A percentile compares a stretch with the other conserved stretches of the same genome.
Evolutionary conservation across 1,284 basidiomycete genomes (phyloP).

Genomic region (Rhodofomes roseus): DNA sequence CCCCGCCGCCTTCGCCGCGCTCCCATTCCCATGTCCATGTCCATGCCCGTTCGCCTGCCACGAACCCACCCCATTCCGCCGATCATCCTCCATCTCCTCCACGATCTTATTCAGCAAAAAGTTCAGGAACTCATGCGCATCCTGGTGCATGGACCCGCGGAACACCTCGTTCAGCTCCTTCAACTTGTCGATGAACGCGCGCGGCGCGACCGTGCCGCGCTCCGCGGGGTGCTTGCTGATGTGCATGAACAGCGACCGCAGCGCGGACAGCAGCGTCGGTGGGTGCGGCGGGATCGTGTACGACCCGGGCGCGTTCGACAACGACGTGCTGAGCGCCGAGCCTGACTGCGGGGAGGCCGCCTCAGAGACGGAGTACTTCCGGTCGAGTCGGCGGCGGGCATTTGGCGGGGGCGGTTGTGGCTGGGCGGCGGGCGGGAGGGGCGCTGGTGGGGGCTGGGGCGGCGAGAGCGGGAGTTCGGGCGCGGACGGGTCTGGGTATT

Average conservation of each 20-base stretch:
- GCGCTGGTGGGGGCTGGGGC: constrained; percentile 21
- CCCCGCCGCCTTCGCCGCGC: constrained; percentile 19
- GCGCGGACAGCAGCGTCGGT: constrained; percentile 82
- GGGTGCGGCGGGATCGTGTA: constrained; percentile 54
- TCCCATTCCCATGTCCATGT: background rate
- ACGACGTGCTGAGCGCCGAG: constrained; percentile 15
- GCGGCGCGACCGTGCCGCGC: constrained; percentile 83
- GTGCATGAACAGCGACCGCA: constrained; percentile 86
- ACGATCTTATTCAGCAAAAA: constrained; percentile 91
- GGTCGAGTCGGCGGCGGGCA: constrained; percentile 23
- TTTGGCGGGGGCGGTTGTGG: constrained; percentile 24
- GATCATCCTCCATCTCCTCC: constrained; percentile 85
- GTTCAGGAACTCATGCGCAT: constrained; percentile 97
- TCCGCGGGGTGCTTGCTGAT: constrained; percentile 74
- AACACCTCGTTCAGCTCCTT: constrained; percentile 87
- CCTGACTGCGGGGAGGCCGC: constrained; percentile 1
- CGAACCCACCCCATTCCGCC: constrained; percentile 34
- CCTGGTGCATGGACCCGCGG: constrained; percentile 86
- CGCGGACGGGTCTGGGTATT: constrained; percentile 46
- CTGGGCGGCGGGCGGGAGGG: constrained; percentile 44
- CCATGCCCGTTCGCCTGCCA: constrained; percentile 12
- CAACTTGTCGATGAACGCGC: constrained; percentile 87
- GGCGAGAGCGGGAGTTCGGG: constrained; percentile 25
- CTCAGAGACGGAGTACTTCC: constrained; percentile 22
- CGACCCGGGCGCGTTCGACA: constrained; percentile 14